Conservation (phyloP, 805 yeast genomes). For the Pichia paraexigua region DNA sequence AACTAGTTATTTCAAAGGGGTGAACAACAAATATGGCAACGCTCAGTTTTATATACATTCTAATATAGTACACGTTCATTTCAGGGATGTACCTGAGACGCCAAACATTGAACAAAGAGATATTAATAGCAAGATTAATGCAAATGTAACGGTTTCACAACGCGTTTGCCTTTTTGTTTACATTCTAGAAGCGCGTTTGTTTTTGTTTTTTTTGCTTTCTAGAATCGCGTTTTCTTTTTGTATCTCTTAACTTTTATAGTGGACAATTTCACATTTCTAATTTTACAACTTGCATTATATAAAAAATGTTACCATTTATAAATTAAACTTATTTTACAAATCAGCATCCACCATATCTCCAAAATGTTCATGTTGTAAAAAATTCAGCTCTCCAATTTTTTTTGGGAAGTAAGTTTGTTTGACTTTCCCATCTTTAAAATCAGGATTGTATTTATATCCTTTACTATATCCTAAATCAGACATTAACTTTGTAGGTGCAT, state of each 20-base stretch:
- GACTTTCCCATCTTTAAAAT: slow-evolving; percentile 62
- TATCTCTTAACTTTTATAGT: neutral
- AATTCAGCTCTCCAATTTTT: slow-evolving; percentile 38
- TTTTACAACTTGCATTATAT: too few relatives aligned
- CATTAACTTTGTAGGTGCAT: slow-evolving; percentile 93
- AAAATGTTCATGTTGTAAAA: slow-evolving; percentile 50
- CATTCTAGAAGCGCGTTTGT: neutral
- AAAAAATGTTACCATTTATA: too few relatives aligned
- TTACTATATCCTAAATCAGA: slow-evolving; percentile 77
- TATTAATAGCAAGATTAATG: neutral
- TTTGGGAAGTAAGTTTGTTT: slow-evolving; percentile 71
- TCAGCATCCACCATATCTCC: slow-evolving; percentile 43
- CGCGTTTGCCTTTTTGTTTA: neutral
- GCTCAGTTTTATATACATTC: neutral
- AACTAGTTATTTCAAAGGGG: neutral
- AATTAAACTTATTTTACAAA: slow-evolving; percentile 12
- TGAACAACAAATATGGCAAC: neutral
- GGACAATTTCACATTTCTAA: too few relatives aligned
- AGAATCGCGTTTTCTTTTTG: neutral
- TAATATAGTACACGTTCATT: neutral
- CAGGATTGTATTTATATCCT: slow-evolving; percentile 85
- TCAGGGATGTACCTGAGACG: neutral
- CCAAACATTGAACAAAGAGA: neutral
- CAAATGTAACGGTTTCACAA: neutral
- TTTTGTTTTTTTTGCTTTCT: neutral